phyloP scores from a whole-genome alignment of 208 protist genomes.

The Acanthamoeba castellanii region DNA sequence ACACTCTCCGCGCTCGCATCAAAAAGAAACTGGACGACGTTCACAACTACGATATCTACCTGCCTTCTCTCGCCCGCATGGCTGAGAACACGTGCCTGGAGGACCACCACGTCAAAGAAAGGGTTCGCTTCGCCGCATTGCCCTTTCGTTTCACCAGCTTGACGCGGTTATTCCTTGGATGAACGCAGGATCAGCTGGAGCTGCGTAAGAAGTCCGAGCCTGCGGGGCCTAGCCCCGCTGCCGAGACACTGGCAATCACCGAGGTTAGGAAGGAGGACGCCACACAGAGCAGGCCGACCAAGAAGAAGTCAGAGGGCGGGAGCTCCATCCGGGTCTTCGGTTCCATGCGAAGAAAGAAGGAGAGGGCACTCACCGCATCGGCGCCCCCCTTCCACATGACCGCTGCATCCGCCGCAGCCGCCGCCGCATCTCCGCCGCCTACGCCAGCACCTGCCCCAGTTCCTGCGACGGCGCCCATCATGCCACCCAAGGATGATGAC shows the following conservation, averaged over 20 bases:
- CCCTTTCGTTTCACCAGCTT: too few relatives aligned
- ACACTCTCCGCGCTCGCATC: neutral
- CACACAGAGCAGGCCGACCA: neutral
- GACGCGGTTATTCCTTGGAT: too few relatives aligned
- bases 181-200: neutral
- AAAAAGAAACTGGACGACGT: neutral
- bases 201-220: neutral
- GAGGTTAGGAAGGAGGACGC: neutral
- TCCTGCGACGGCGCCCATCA: neutral
- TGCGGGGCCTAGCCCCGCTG: too few relatives aligned
- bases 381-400: neutral
- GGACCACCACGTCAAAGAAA: neutral
- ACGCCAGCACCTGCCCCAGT: neutral
- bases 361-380: neutral
- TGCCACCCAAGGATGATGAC: neutral
- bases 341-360: slow-evolving; percentile 23
- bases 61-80: neutral
- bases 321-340: slow-evolving; percentile 20
- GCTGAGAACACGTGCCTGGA: neutral
- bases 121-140: neutral
- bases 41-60: neutral
- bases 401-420: neutral
- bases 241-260: neutral
- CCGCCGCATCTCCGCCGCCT: neutral
- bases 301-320: neutral